These are phyloP conservation scores for Hyaloscypha bicolor DNA, from an alignment of 495 filamentous ascomycete genomes.

Conservation along the genomic window DNA sequence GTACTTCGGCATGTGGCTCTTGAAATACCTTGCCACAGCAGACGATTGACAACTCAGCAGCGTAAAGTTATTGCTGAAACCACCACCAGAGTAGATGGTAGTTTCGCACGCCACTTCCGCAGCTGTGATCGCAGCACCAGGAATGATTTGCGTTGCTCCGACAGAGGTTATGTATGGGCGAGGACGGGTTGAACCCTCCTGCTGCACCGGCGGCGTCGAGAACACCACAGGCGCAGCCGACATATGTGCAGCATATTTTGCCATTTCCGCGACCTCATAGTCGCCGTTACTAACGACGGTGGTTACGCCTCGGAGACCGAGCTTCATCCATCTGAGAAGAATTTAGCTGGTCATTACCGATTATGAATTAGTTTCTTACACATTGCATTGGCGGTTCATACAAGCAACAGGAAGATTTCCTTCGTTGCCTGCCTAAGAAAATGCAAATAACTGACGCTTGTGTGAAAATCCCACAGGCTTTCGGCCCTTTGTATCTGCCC, in stretches of 20 bases:
- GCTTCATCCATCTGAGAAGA: constrained; percentile 33
- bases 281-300: neutral
- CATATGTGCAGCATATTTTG: neutral
- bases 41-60: neutral
- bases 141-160: neutral
- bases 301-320: neutral
- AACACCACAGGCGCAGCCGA: neutral
- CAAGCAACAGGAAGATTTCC: constrained; percentile 37
- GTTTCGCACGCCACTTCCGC: neutral
- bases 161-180: constrained; percentile 1
- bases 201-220: neutral
- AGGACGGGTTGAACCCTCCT: neutral
- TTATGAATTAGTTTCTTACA: neutral
- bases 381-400: constrained; percentile 13
- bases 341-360: neutral
- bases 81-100: neutral
- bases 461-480: constrained; percentile 6
- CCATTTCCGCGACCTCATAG: neutral
- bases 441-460: neutral
- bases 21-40: neutral
- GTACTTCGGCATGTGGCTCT: neutral
- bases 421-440: constrained; percentile 9
- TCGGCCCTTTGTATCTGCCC: constrained; percentile 11
- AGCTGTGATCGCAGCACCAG: neutral
- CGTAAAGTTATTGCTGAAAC: neutral